Conservation (phyloP, 805 yeast species). For the Hanseniaspora meyeri region DNA sequence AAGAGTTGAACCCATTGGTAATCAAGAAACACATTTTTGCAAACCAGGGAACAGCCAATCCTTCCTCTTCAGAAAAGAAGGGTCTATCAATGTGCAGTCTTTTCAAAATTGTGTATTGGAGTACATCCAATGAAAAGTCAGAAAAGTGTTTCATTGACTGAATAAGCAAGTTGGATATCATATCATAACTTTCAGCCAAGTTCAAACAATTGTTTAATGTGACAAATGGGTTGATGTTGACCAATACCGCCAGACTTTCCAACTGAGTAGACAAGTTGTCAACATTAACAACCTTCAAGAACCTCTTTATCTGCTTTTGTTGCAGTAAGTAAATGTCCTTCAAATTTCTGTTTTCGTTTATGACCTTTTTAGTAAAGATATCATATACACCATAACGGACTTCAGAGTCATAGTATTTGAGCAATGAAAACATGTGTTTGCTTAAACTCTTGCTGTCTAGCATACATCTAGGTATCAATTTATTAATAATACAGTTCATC, state of each 20-base stretch:
- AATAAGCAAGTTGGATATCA: conserved; percentile 64
- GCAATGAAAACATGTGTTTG: conserved; percentile 45
- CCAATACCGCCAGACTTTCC: conserved; percentile 57
- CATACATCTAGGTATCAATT: conserved; percentile 48
- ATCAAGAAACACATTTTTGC: conserved; percentile 70
- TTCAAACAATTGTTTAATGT: conserved; percentile 57
- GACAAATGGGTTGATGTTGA: conserved; percentile 68
- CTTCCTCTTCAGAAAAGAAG: conserved; percentile 62
- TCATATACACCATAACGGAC: conserved; percentile 69
- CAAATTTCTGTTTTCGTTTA: conserved; percentile 44
- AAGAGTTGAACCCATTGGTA: conserved; percentile 52
- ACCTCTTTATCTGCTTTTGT: conserved; percentile 66
- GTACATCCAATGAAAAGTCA: conserved; percentile 70
- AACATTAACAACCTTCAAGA: conserved; percentile 67
- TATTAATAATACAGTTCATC: neutral
- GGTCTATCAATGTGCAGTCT: conserved; percentile 60
- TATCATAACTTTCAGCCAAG: conserved; percentile 86
- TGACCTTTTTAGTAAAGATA: conserved; percentile 48
- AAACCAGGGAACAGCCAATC: conserved; percentile 73
- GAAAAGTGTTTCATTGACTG: conserved; percentile 67
- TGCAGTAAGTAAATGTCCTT: conserved; percentile 52
- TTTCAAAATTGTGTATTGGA: conserved; percentile 59
- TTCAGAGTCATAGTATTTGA: conserved; percentile 45
- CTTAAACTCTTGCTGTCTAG: conserved; percentile 47
- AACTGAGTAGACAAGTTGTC: conserved; percentile 65